Conservation (phyloP, 2,329 filamentous ascomycete genomes). For the Sarocladiaceae sp. region DNA sequence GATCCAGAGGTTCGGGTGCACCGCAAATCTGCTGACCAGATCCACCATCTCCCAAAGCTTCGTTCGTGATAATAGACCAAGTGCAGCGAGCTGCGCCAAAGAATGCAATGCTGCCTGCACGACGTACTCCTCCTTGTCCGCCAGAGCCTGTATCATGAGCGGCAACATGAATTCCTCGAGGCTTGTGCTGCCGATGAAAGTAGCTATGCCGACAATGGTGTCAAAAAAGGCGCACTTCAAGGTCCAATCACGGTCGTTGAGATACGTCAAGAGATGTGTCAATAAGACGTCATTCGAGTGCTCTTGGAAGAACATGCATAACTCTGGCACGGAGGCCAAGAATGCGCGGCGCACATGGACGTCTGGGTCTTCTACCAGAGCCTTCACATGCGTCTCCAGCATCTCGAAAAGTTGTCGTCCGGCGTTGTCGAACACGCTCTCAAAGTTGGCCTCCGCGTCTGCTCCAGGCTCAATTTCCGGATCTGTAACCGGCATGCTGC, state of each 20-base stretch:
- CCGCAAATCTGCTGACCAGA: conserved; percentile 76
- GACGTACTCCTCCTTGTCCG: conserved; percentile 90
- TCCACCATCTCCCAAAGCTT: conserved; percentile 87
- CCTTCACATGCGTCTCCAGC: conserved; percentile 85
- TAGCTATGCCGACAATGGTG: conserved; percentile 86
- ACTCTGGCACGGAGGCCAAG: conserved; percentile 80
- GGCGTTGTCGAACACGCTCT: conserved; percentile 84
- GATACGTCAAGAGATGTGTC: conserved; percentile 92
- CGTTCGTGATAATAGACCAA: conserved; percentile 80
- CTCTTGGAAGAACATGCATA: conserved; percentile 93
- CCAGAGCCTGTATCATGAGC: conserved; percentile 90
- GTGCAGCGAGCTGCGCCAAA: conserved; percentile 78
- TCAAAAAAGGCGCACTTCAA: conserved; percentile 96
- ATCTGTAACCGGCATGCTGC: conserved; percentile 71
- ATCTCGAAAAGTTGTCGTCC: conserved; percentile 75
- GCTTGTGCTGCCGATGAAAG: conserved; percentile 83
- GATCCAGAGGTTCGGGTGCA: conserved; percentile 95
- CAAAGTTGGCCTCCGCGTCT: conserved; percentile 66
- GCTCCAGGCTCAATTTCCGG: conserved; percentile 72
- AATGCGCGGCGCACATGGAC: conserved; percentile 86
- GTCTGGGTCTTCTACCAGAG: conserved; percentile 81
- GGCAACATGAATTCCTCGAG: conserved; percentile 94
- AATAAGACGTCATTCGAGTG: conserved; percentile 94
- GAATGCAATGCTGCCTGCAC: conserved; percentile 87
- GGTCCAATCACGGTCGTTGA: conserved; percentile 96